Evolutionary conservation across 2,329 filamentous ascomycete species (phyloP).

Genomic region (Chaetomium strumarium): DNA sequence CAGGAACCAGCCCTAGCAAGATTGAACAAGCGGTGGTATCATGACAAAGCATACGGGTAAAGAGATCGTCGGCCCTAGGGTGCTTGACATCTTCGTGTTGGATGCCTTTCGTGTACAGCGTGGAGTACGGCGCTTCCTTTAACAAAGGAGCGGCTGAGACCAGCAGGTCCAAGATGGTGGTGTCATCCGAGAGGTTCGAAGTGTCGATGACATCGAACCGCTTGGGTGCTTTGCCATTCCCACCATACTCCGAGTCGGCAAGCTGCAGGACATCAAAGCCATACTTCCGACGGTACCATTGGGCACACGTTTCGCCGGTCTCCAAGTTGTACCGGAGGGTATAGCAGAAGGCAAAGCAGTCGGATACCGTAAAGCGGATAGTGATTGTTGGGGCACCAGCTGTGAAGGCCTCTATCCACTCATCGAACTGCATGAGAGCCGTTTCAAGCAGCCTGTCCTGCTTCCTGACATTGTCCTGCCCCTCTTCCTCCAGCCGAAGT

Average conservation of each 20-base stretch:
- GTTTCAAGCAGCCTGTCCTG: slow-evolving; percentile 25
- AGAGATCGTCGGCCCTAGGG: slow-evolving; percentile 13
- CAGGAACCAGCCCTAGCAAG: slow-evolving; percentile 44
- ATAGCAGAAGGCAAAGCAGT: slow-evolving; percentile 48
- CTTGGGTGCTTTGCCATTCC: slow-evolving; percentile 31
- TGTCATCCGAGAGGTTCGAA: slow-evolving; percentile 39
- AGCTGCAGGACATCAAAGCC: slow-evolving; percentile 37
- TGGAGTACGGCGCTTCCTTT: slow-evolving; percentile 36
- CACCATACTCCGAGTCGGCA: slow-evolving; percentile 37
- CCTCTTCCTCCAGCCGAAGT: slow-evolving; percentile 26
- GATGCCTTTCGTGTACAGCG: slow-evolving; percentile 41
- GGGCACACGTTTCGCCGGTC: slow-evolving; percentile 30
- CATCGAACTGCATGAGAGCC: slow-evolving; percentile 40
- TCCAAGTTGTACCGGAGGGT: slow-evolving; percentile 39
- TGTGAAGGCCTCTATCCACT: slow-evolving; percentile 41
- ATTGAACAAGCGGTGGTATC: slow-evolving; percentile 42
- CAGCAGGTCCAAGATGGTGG: slow-evolving; percentile 42
- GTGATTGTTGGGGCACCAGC: slow-evolving; percentile 26
- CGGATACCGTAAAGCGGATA: slow-evolving; percentile 43
- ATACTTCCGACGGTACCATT: slow-evolving; percentile 39
- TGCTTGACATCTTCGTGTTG: neutral
- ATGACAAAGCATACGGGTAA: slow-evolving; percentile 38
- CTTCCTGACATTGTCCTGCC: neutral
- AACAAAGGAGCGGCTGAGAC: slow-evolving; percentile 44
- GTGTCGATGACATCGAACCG: slow-evolving; percentile 54